phyloP scores from a whole-genome alignment of 257 asterid genomes.

The Solanum rostratum region DNA sequence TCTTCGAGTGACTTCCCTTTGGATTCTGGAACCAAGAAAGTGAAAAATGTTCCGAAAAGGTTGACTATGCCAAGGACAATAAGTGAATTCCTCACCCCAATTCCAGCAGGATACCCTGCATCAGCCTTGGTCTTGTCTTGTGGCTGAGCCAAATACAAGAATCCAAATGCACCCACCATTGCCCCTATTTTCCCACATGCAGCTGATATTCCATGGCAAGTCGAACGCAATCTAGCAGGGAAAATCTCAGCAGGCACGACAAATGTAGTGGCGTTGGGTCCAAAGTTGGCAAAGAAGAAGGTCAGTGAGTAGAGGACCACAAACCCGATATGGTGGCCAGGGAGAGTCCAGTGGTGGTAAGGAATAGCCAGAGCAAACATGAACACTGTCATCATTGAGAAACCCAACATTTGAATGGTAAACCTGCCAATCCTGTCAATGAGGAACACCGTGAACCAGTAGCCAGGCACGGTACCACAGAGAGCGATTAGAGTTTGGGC shows the following conservation, averaged over 20 bases:
- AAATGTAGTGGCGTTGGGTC: no score
- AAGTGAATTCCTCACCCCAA: conserved; percentile 46
- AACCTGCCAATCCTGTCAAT: neutral
- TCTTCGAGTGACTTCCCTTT: conserved; percentile 55
- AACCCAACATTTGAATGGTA: neutral
- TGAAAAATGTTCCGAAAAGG: conserved; percentile 31
- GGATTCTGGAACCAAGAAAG: conserved; percentile 50
- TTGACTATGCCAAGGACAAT: conserved; percentile 40
- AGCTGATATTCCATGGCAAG: no score
- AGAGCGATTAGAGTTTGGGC: conserved; percentile 56
- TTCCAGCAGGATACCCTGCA: conserved; percentile 52
- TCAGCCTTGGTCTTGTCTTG: conserved; percentile 37
- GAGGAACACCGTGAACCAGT: conserved; percentile 21
- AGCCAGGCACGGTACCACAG: conserved; percentile 56
- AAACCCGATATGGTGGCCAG: neutral
- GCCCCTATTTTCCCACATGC: no score
- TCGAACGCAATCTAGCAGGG: no score
- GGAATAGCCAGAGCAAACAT: neutral
- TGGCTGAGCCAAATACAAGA: no score
- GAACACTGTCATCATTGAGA: neutral
- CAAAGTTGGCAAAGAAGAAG: no score
- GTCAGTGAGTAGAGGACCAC: no score
- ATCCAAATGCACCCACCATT: no score
- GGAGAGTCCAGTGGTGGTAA: neutral
- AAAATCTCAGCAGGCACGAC: no score